Conservation (phyloP, 2,329 filamentous ascomycete genomes). For the Chrysoporthe austroafricana region DNA sequence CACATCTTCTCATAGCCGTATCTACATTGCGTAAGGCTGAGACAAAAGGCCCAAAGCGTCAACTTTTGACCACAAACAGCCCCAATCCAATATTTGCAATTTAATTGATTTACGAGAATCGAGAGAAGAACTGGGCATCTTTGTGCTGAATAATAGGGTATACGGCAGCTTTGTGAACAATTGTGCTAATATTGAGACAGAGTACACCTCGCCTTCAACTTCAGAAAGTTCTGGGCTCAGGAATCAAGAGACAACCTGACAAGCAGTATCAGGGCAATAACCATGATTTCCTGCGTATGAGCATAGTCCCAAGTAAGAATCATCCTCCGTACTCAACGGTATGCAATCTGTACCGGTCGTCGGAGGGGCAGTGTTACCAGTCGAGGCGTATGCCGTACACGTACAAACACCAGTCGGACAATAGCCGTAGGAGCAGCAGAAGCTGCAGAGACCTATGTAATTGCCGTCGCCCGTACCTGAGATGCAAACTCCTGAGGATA, state of each 20-base stretch:
- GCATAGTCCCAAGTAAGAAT: conserved; percentile 24
- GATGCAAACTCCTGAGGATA: conserved; percentile 19
- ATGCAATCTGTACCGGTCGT: conserved; percentile 17
- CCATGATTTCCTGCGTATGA: conserved; percentile 27
- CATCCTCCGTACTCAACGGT: conserved; percentile 18
- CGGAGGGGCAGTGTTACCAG: conserved; percentile 7
- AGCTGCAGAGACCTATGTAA: conserved; percentile 29
- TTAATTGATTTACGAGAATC: too few relatives aligned
- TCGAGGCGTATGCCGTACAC: background rate
- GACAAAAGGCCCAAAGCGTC: too few relatives aligned
- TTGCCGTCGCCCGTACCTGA: conserved; percentile 27
- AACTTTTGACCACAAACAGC: too few relatives aligned
- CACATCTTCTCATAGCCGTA: too few relatives aligned
- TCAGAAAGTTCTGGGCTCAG: background rate
- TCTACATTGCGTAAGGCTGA: too few relatives aligned
- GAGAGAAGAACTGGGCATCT: too few relatives aligned
- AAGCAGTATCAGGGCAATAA: conserved; percentile 25
- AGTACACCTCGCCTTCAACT: too few relatives aligned
- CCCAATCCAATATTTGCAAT: too few relatives aligned
- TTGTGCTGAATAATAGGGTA: too few relatives aligned
- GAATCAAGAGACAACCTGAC: conserved; percentile 9
- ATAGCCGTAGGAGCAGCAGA: conserved; percentile 3
- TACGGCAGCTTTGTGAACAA: too few relatives aligned
- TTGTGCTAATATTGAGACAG: too few relatives aligned
- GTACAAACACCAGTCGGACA: conserved; percentile 10